Conservation (phyloP, 1,284 basidiomycete species). For the Ustilago shanxiensis region DNA sequence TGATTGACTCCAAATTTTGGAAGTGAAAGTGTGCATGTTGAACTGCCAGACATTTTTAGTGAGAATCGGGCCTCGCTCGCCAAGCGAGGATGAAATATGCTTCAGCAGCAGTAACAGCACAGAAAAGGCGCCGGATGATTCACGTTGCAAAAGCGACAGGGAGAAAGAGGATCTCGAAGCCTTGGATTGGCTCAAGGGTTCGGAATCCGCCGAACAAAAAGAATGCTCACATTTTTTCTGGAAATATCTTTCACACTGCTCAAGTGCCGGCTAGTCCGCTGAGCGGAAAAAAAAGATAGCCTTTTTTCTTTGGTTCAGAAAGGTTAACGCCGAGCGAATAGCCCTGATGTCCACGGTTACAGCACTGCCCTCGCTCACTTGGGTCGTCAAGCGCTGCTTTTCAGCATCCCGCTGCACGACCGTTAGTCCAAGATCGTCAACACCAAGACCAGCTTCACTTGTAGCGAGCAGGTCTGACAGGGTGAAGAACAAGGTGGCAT, state of each 20-base stretch:
- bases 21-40: background rate
- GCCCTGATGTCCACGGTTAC: background rate
- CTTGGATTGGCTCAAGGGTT: conserved; percentile 4
- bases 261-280: background rate
- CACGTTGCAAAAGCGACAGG: background rate
- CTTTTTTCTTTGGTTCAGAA: background rate
- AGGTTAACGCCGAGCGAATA: background rate
- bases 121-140: conserved; percentile 2
- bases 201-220: background rate
- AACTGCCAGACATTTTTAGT: conserved; percentile 1
- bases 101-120: background rate
- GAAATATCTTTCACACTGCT: background rate
- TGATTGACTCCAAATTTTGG: background rate
- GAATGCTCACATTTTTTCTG: background rate
- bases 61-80: conserved; percentile 1
- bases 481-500: background rate
- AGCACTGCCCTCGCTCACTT: no score
- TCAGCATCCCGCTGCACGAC: background rate
- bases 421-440: background rate
- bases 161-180: background rate
- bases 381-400: background rate
- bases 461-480: background rate
- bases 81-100: background rate
- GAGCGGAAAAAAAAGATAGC: background rate
- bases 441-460: background rate